Conservation (phyloP, 345 rosid species). For the Brassica napus region Da-Ae NC_063451.1:22914501-22915000, state of each 20-base stretch:
- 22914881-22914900: conserved; percentile 18
- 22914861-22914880: conserved; percentile 24
- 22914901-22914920: conserved; percentile 18
- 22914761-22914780: background rate
- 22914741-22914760: background rate
- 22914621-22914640: no score
- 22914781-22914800: background rate
- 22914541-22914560: no score
- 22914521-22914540: no score
- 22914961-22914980: conserved; percentile 4
- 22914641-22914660: background rate
- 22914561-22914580: no score
- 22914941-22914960: conserved; percentile 20
- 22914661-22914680: background rate
- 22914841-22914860: conserved; percentile 5
- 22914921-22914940: conserved; percentile 20
- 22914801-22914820: conserved; percentile 11
- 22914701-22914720: background rate
- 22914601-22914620: no score
- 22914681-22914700: background rate
- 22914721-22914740: background rate
- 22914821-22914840: background rate
- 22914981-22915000: conserved; percentile 8
- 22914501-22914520: no score
- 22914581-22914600: no score